Percentiles rank a stretch among this genome's conserved stretches.
These are phyloP conservation scores for Phytophthora multivora DNA, from an alignment of 352 stramenopile genomes.

Conservation along the genomic window DNA sequence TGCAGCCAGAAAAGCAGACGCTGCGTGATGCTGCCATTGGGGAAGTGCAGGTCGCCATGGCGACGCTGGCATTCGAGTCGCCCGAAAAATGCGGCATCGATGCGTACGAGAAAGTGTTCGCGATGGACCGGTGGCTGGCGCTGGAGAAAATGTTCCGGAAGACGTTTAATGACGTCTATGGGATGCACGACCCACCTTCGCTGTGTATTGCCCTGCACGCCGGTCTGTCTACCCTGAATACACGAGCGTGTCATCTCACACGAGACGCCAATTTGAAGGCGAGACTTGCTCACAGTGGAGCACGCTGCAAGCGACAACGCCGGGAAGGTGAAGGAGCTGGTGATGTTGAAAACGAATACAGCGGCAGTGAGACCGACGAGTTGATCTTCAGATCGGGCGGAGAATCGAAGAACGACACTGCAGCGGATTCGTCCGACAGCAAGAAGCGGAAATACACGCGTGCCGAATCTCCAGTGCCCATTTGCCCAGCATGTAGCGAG, in stretches of 20 bases:
- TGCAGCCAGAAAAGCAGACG: constrained; percentile 64
- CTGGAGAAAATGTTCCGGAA: constrained; percentile 64
- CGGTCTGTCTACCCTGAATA: constrained; percentile 78
- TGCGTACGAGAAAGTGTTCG: constrained; percentile 69
- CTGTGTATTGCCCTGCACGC: constrained; percentile 71
- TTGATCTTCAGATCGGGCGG: constrained; percentile 30
- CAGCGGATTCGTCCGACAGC: constrained; percentile 8
- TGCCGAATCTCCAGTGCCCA: constrained; percentile 38
- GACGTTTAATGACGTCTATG: constrained; percentile 74
- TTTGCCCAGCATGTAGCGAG: constrained; percentile 81
- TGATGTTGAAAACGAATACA: constrained; percentile 17
- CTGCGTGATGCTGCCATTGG: constrained; percentile 59
- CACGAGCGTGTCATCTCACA: constrained; percentile 63
- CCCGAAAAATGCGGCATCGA: constrained; percentile 66
- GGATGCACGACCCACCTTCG: constrained; percentile 67
- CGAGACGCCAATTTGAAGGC: constrained; percentile 45
- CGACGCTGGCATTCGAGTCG: constrained; percentile 69
- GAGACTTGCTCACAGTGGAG: constrained; percentile 35
- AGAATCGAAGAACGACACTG: constrained; percentile 36
- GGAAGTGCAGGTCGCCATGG: constrained; percentile 75
- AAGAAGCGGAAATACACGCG: constrained; percentile 39
- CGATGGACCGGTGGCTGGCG: constrained; percentile 55
- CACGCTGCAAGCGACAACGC: constrained; percentile 22
- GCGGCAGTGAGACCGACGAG: constrained; percentile 28
- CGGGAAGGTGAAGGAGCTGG: constrained; percentile 28